Base-by-base conservation (phyloP, 1,139 yeast genomes). In the Diutina siamensis region DNA sequence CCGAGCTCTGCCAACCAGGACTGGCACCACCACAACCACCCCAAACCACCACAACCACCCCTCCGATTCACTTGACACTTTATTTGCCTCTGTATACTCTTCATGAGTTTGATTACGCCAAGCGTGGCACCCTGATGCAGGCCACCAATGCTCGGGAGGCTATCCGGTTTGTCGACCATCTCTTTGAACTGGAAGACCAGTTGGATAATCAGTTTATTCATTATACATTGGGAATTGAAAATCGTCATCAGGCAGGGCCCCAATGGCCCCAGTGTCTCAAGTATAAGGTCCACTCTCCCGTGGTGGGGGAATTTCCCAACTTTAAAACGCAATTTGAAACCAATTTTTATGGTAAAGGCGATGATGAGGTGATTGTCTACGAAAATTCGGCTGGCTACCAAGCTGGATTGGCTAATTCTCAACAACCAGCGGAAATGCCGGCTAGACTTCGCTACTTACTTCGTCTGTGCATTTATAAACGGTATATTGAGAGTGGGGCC, bases 111-210 rank as follows among this genome's bases (percentile, higher is more conserved):
- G 82, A 77, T 47, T 73, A 60, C 53, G 65, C 67, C 47, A 77
- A 74, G 55, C 72, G 71, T 48, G 80, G 81, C 0, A 62, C 69
- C n/a, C 67, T 78, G 2, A 67, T 77, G 59, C 62, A 66, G 50
- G 77, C 83, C 9, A 67, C 71, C 10, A 76, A 76, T 58, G 77
- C 83, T 3, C 62, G 80, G 47, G 81, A 76, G 53, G 74, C 81
- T 27, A 67, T 78, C 27, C 60, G 69, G 44, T 74, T 77, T 51
- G 72, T 79, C 47, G 83, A 78, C 51, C 52, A 63, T 52, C 48
- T 64, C 55, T 54, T 62, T 47, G 68, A 68, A 49, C 19, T 49
- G 44, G 45, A 44, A 7, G 38, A 44, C 22, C 13, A 50, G 10
- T 27, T 35, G 8, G 44, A 46, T 20, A 44, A 44, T 20, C 44